Evolutionary conservation across 805 yeast genomes (phyloP), one percentile per base, ranked within the genome.

Genomic region (Teunomyces cretensis): DNA sequence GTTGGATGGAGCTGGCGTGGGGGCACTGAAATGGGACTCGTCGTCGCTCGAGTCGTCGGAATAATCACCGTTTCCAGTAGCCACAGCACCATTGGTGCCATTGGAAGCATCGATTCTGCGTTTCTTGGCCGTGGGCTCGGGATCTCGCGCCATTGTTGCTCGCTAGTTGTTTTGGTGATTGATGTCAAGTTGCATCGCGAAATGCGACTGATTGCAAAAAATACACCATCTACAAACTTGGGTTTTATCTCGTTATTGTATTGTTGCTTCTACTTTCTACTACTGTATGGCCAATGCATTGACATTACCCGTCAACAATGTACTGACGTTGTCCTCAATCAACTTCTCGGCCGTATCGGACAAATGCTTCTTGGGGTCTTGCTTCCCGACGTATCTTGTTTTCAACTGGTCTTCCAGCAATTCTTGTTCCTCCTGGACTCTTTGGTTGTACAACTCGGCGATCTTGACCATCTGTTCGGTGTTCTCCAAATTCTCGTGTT

Each of bases 341-440:
- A 88, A 75, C 49, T 76, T 74, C 53, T 88, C 95, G 9, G 96
- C 95, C 9, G 95, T 87, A 51, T 88, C 97, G 39, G 85, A 79
- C 57, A 94, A 75, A 72, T 94, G 99, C 73, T 92, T 94, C 81
- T 95, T 94, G 33, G 99, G 99, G 67, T 94, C 99, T 69, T 92
- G 97, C 64, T 89, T 91, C 57, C 99, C 99, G 30, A 94, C 97
- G 61, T 92, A 95, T 63, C 99, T 83, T 6, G 97, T 92, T 67
- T 88, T 89, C 55, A 92, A 78, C 66, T 91, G 94, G 33, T 88
- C 96, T 58, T 87, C 95, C 38, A 82, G 74, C 54, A 94, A 74
- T 52, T 88, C 96, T 63, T 86, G 86, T 65, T 94, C 99, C 67
- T 95, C 98, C 55, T 85, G 79, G 42, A 95, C 91, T 62, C 98